Evolutionary conservation across 2,329 filamentous ascomycete genomes (phyloP), one percentile per base, ranked within the genome.

Genomic region (Venturiaceae sp.): DNA sequence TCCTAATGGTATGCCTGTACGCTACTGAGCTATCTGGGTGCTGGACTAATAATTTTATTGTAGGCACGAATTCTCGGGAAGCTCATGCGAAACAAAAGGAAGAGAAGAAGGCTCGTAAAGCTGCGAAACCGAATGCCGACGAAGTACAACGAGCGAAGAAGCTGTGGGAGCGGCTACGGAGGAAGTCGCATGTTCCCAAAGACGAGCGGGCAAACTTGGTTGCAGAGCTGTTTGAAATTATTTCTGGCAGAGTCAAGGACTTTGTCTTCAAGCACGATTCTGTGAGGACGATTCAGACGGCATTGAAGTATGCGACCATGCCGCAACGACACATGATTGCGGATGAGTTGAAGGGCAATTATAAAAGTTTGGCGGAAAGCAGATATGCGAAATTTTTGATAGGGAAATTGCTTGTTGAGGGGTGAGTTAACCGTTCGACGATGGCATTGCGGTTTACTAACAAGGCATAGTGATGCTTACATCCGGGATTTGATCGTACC

Each of bases 221-320:
- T 53, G 83, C 86, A 61, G 92, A 99, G 76, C 81, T 99, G 28
- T 97, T 95, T 72, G 80, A 82, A 59, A 95, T 99, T 68, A 88
- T 96, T 66, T 94, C 89, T 26, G 92, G 92, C 57, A 84, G 88
- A 60, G 88, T 97, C 66, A 90, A 90, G 73, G 94, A 97, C 62
- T 96, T 97, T 65, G 92, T 96, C 21, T 88, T 99, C 76, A 99
- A 99, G 82, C 94, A 99, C 72, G 94, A 99, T 71, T 90, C 91
- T 36, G 92, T 96, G n/a, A 84, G 94, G 65, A 91, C 96, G 44
- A 88, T 99, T 28, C 94, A 99, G 76, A 96, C 92, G 13, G 94
- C 92, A 37, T 83, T 99, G 74, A 99, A 99, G 74, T 99, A 99
- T 74, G 88, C 90, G 53, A 95, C 87, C 50, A 79, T 84, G 58